A percentile compares a stretch with the other conserved stretches of the same genome.
These are phyloP conservation scores for Camellia sinensis DNA, from an alignment of 148 eudicot species.

Conservation along the genomic window DNA sequence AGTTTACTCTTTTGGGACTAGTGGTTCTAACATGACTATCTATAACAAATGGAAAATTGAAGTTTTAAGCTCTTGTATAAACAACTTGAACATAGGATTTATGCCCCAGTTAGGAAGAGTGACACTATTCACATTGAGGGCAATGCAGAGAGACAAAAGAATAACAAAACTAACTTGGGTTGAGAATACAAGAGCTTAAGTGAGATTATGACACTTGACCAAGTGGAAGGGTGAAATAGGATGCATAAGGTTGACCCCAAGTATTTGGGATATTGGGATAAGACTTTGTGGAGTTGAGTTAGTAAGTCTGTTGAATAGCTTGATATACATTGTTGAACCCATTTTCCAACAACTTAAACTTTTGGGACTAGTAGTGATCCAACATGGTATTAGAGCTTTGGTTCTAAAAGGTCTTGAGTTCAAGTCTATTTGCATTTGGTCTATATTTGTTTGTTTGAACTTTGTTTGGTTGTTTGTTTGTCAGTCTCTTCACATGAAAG, in stretches of 20 bases:
- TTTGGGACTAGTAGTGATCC: too few relatives aligned
- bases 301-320: too few relatives aligned
- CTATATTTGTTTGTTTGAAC: too few relatives aligned
- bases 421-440: too few relatives aligned
- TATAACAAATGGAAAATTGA: background rate
- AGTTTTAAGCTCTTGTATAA: background rate
- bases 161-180: background rate
- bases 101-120: background rate
- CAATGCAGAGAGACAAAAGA: background rate
- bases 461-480: too few relatives aligned
- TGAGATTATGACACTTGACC: background rate
- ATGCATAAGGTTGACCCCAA: background rate
- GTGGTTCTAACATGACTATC: background rate
- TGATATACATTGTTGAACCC: too few relatives aligned
- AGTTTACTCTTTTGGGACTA: too few relatives aligned
- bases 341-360: too few relatives aligned
- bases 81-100: too few relatives aligned
- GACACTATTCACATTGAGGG: background rate
- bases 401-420: too few relatives aligned
- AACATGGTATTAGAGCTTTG: too few relatives aligned
- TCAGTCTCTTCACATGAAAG: too few relatives aligned
- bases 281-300: background rate
- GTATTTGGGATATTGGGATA: conserved; percentile 2
- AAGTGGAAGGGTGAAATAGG: background rate
- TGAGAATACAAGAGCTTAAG: background rate